These are phyloP conservation scores for Guadua angustifolia DNA, from an alignment of 176 grass and related monocot species.

Conservation along the genomic window DNA sequence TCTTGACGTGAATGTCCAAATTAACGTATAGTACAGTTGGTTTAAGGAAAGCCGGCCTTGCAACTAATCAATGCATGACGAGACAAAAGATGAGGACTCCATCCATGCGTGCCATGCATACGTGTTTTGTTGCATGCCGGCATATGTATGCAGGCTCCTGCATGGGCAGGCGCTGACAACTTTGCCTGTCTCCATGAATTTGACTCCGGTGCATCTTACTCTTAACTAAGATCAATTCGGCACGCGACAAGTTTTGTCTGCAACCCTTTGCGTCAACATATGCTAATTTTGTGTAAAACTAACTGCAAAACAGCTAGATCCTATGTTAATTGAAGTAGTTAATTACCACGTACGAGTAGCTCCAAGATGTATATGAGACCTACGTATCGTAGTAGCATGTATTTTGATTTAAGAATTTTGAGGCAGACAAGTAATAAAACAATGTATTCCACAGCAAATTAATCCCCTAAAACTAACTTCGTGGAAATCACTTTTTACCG, in stretches of 20 bases:
- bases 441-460: too few relatives aligned
- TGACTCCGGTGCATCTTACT: not conserved
- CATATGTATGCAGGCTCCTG: not conserved
- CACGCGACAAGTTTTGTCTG: not conserved
- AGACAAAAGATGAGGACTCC: not conserved
- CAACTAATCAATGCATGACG: too few relatives aligned
- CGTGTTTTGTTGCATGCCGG: not conserved
- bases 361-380: not conserved
- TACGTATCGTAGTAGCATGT: too few relatives aligned
- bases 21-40: not conserved
- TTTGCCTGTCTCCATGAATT: not conserved
- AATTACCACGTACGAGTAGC: not conserved
- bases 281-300: not conserved
- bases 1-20: constrained; percentile 2
- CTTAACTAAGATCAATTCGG: not conserved
- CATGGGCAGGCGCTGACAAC: not conserved
- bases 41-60: not conserved
- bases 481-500: too few relatives aligned
- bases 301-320: too few relatives aligned
- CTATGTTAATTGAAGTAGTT: not conserved
- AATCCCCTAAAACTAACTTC: too few relatives aligned
- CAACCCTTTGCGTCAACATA: not conserved
- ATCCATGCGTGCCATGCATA: not conserved
- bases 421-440: too few relatives aligned
- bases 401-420: too few relatives aligned